Base-by-base conservation (phyloP, 305 asterid genomes). In the Euphrasia arctica region DNA sequence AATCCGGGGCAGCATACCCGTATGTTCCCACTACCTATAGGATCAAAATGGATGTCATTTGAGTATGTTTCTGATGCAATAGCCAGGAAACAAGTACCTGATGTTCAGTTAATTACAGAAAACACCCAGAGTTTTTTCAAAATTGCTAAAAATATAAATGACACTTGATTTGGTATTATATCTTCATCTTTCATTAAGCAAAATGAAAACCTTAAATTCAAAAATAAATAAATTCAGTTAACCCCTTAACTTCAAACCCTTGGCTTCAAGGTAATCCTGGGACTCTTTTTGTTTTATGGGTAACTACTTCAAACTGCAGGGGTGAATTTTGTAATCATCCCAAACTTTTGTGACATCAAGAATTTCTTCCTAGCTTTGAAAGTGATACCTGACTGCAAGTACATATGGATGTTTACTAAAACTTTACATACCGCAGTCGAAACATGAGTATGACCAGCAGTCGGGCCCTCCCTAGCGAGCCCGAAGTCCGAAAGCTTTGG, bases 1-100 rank as follows among this genome's bases (percentile, higher is more conserved):
- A 92, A 55, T 92, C 98, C 10, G 98, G 98, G 22, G 98, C 98
- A 5, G 98, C 98, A 73, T 92, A 92, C 31, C 98, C 97, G 34
- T 85, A 75, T 36, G 98, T 90, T n/a, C 98, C 98, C 14, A 92
- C 90, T 48, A 86, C 97, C 98, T 92, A 51, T 63, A 48, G 54
- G 68, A 47, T 50, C 28, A 69, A 50, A 68, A 66, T 14, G 49
- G 36, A 4, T 52, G n/a, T 51, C 18, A 18, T 50, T 50, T 34
- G 67, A 47, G 29, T 64, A 41, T 56, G 51, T 52, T 34, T 43
- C 31, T 12, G 25, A 50, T 7, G 22, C 34, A 22, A 50, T 15
- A 4, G 62, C 49, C 9, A 11, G 4, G 50, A 45, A 47, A 54
- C 3, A 14, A 51, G 29, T 51, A 51, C 29, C 31, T 6, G 1